Evolutionary conservation across 176 grass and related monocot genomes (phyloP).

Genomic region (Elaeis guineensis): DNA sequence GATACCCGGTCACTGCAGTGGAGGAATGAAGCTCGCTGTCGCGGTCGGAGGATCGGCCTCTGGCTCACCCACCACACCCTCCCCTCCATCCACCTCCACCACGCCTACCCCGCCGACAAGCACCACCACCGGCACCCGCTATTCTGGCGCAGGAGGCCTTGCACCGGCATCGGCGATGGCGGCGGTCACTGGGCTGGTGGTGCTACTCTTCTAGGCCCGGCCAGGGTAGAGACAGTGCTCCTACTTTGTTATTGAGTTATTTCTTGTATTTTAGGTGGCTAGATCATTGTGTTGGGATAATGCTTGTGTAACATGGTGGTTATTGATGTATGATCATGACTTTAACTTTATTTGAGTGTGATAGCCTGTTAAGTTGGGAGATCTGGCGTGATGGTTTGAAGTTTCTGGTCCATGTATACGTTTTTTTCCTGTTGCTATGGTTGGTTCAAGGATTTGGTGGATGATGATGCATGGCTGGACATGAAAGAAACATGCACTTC

Average conservation of each 20-base stretch:
- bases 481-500: too few relatives aligned
- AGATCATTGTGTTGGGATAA: too few relatives aligned
- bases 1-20: constrained; percentile 49
- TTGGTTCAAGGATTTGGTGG: too few relatives aligned
- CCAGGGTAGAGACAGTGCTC: constrained; percentile 78
- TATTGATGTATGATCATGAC: too few relatives aligned
- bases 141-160: constrained; percentile 15
- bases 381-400: too few relatives aligned
- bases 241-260: not conserved
- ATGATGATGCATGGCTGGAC: too few relatives aligned
- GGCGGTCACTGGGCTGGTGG: constrained; percentile 28
- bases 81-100: constrained; percentile 18
- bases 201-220: constrained; percentile 37
- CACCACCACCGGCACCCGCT: constrained; percentile 15
- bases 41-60: constrained; percentile 20
- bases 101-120: constrained; percentile 9
- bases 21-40: constrained; percentile 72
- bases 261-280: too few relatives aligned
- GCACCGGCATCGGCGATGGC: constrained; percentile 18
- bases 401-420: too few relatives aligned
- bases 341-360: too few relatives aligned
- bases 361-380: too few relatives aligned
- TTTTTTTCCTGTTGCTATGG: too few relatives aligned
- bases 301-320: too few relatives aligned
- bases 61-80: constrained; percentile 18